phyloP scores from a whole-genome alignment of 352 stramenopile genomes.

The Pythium sp. region DNA sequence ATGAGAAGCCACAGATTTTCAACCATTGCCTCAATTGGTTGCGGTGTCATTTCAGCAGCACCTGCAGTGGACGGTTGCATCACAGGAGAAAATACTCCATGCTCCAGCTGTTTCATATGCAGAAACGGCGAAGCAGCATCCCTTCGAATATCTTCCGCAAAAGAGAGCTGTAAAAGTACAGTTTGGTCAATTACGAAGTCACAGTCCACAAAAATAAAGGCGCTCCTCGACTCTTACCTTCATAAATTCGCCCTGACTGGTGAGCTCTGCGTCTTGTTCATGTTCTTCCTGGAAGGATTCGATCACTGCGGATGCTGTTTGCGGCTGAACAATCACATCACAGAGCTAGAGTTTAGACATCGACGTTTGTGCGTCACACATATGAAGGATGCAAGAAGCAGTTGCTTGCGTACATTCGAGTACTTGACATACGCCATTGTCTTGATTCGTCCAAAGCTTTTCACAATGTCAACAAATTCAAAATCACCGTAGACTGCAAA shows the following conservation, averaged over 20 bases:
- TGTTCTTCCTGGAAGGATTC: slow-evolving; percentile 47
- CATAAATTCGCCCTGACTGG: slow-evolving; percentile 41
- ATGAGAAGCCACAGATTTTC: slow-evolving; percentile 66
- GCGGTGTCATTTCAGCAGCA: slow-evolving; percentile 9
- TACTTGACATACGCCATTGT: slow-evolving; percentile 86
- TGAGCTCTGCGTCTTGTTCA: slow-evolving; percentile 20
- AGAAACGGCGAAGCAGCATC: slow-evolving; percentile 3
- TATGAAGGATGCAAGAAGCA: too few species aligned
- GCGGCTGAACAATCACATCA: slow-evolving; percentile 25
- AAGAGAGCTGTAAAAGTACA: slow-evolving; percentile 32
- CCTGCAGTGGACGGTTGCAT: neutral
- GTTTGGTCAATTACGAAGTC: neutral
- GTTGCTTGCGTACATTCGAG: slow-evolving; percentile 35
- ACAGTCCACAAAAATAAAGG: neutral
- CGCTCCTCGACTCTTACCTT: slow-evolving; percentile 26
- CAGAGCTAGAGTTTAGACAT: neutral
- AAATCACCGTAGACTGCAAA: slow-evolving; percentile 81
- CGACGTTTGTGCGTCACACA: neutral
- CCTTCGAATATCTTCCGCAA: slow-evolving; percentile 32
- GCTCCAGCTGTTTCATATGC: slow-evolving; percentile 10
- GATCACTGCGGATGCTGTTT: slow-evolving; percentile 47
- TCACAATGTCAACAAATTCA: slow-evolving; percentile 59
- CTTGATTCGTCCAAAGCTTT: slow-evolving; percentile 78
- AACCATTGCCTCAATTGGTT: slow-evolving; percentile 13
- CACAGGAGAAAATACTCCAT: neutral